Conservation (phyloP, 768 basidiomycete genomes). For the Lactifluus subvellereus region DNA sequence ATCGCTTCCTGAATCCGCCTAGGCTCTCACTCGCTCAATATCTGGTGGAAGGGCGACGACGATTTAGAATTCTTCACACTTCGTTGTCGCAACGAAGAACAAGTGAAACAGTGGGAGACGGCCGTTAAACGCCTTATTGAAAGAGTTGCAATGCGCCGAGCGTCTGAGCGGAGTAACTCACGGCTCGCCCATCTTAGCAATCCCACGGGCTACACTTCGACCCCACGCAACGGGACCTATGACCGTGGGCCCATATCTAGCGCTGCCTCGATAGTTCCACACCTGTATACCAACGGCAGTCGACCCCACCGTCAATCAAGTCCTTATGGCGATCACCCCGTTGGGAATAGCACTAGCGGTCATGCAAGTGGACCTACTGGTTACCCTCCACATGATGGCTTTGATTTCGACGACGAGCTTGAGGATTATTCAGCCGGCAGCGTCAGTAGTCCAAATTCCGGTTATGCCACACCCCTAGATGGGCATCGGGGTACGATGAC, state of each 20-base stretch:
- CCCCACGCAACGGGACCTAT: conserved; percentile 9
- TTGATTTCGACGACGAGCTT: conserved; percentile 69
- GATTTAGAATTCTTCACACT: conserved; percentile 92
- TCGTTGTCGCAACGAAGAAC: conserved; percentile 88
- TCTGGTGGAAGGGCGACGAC: conserved; percentile 94
- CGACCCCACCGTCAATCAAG: conserved; percentile 20
- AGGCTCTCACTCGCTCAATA: conserved; percentile 72
- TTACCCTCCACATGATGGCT: conserved; percentile 59
- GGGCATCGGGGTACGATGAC: conserved; percentile 39
- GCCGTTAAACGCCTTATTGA: conserved; percentile 85
- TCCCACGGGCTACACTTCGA: conserved; percentile 42
- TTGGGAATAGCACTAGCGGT: conserved; percentile 26
- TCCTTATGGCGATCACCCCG: conserved; percentile 20
- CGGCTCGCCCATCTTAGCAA: conserved; percentile 41
- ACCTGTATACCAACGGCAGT: conserved; percentile 26
- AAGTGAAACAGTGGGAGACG: conserved; percentile 87
- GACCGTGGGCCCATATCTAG: conserved; percentile 22
- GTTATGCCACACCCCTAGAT: conserved; percentile 69
- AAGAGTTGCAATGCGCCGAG: conserved; percentile 63
- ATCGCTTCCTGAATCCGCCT: conserved; percentile 19
- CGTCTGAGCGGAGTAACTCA: conserved; percentile 56
- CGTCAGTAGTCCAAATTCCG: conserved; percentile 43
- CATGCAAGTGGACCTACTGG: conserved; percentile 45
- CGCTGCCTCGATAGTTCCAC: conserved; percentile 27
- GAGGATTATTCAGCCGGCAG: conserved; percentile 65